Conservation (phyloP, 306 rosid species). For the Fagus sylvatica region DNA sequence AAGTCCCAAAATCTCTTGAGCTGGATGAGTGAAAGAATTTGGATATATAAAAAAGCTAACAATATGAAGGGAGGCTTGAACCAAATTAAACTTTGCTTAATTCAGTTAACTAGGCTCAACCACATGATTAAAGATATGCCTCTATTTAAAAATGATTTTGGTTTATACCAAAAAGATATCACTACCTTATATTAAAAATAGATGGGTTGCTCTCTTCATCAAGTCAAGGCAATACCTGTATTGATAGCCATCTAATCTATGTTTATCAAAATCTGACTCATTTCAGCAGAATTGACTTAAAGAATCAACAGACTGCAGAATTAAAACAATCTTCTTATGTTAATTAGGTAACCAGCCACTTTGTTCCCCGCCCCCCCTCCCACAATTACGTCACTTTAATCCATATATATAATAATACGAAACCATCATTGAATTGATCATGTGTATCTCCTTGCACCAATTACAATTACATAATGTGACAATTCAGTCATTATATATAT, state of each 20-base stretch:
- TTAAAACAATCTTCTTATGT: not conserved
- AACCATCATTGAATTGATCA: slow-evolving; percentile 18
- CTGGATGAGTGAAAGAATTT: too few relatives aligned
- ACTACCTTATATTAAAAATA: too few relatives aligned
- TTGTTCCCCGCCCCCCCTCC: not conserved
- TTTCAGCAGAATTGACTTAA: slow-evolving; percentile 16
- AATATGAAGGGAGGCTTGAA: too few relatives aligned
- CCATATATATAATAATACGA: not conserved
- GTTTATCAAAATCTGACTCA: slow-evolving; percentile 16
- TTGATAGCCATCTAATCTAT: slow-evolving; percentile 1
- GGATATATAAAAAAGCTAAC: too few relatives aligned
- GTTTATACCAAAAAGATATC: too few relatives aligned
- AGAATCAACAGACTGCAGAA: slow-evolving; percentile 17
- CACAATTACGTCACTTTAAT: not conserved
- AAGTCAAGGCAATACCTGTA: not conserved
- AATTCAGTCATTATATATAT: not conserved
- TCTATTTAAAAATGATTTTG: too few relatives aligned
- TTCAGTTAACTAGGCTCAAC: too few relatives aligned
- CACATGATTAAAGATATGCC: too few relatives aligned
- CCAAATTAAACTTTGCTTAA: too few relatives aligned
- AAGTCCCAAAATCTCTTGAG: too few relatives aligned
- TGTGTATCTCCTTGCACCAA: not conserved
- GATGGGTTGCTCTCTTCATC: not conserved
- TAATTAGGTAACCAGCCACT: slow-evolving; percentile 16
- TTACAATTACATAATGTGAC: slow-evolving; percentile 5